Evolutionary conservation across 768 basidiomycete species (phyloP).

Genomic region (Boletus subcaerulescens): DNA sequence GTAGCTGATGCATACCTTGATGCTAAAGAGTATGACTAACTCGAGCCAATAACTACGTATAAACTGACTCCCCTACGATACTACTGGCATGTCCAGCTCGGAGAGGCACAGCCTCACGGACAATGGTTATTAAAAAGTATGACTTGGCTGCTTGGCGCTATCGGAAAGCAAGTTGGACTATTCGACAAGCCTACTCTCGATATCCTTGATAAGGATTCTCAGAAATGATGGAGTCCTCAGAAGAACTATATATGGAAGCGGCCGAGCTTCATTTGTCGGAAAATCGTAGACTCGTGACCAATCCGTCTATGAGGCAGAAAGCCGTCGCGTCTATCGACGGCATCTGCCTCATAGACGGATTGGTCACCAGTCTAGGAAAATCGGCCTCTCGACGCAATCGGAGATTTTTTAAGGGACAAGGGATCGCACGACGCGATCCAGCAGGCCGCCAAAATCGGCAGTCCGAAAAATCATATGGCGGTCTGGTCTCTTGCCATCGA

Average conservation of each 20-base stretch:
- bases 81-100: too few species aligned
- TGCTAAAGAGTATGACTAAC: conserved; percentile 42
- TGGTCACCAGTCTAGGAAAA: too few species aligned
- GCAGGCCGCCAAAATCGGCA: conserved; percentile 37
- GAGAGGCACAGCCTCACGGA: too few species aligned
- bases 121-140: conserved; percentile 42
- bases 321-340: too few species aligned
- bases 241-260: conserved; percentile 46
- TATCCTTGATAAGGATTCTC: conserved; percentile 38
- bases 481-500: too few species aligned
- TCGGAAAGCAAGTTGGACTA: conserved; percentile 42
- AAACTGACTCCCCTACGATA: too few species aligned
- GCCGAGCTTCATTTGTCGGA: conserved; percentile 50
- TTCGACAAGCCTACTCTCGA: conserved; percentile 56
- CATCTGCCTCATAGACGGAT: too few species aligned
- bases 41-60: too few species aligned
- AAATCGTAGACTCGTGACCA: too few species aligned
- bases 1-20: conserved; percentile 46
- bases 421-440: conserved; percentile 24
- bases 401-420: conserved; percentile 38
- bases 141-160: conserved; percentile 45
- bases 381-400: conserved; percentile 45
- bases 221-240: conserved; percentile 33
- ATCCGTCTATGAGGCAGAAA: too few species aligned
- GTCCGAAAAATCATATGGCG: too few species aligned